Conservation (phyloP, 371 early-diverging fungal species). For the Nosema muscidifuracis region DNA sequence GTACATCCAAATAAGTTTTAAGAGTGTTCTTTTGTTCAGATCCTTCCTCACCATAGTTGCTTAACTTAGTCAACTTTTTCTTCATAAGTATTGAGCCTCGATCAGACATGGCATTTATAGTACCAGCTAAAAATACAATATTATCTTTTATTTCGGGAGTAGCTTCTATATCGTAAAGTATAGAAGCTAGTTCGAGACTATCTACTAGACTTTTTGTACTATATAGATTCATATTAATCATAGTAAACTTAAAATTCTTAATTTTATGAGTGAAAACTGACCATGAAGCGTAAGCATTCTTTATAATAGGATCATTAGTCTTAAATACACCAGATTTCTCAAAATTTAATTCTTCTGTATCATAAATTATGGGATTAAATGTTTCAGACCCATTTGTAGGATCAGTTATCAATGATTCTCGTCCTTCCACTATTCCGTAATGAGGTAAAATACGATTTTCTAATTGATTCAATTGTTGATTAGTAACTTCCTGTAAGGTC, state of each 20-base stretch:
- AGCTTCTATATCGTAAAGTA: slow-evolving; percentile 20
- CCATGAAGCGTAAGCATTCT: slow-evolving; percentile 30
- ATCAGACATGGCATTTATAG: slow-evolving; percentile 21
- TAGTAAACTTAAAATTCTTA: slow-evolving; percentile 23
- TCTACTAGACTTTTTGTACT: slow-evolving; percentile 15
- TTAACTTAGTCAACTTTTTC: slow-evolving; percentile 11
- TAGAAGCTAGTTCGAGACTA: slow-evolving; percentile 13
- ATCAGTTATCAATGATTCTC: neutral
- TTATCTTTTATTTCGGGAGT: neutral
- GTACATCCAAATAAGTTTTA: slow-evolving; percentile 14
- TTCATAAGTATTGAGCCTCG: neutral
- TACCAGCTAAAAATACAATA: slow-evolving; percentile 38
- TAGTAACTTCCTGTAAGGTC: slow-evolving; percentile 21
- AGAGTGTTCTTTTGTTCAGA: slow-evolving; percentile 25
- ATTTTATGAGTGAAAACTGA: slow-evolving; percentile 17
- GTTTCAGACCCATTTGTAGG: neutral
- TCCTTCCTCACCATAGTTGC: slow-evolving; percentile 32
- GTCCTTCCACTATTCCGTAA: slow-evolving; percentile 22
- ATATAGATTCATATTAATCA: slow-evolving; percentile 42
- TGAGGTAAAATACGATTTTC: slow-evolving; percentile 1
- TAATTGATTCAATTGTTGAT: neutral
- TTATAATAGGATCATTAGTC: slow-evolving; percentile 3
- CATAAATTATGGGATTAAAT: slow-evolving; percentile 37
- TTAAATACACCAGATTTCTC: slow-evolving; percentile 9
- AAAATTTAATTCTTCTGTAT: slow-evolving; percentile 11